Base-by-base conservation (phyloP, 495 filamentous ascomycete genomes). In the Penicillium subrubescens region DNA sequence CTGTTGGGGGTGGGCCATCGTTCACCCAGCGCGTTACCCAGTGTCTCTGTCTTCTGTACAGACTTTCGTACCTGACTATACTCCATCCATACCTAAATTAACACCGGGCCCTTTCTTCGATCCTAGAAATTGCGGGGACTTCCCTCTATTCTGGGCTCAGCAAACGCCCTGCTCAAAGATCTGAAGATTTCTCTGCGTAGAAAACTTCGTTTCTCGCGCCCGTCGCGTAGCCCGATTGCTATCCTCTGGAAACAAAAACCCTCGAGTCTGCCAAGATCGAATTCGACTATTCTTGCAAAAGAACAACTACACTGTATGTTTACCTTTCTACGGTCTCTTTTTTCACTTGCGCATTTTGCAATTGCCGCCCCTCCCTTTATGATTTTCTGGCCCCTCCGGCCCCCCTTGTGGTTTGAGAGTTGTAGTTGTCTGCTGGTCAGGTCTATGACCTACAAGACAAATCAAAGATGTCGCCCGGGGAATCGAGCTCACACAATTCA, bases 401-500 rank as follows among this genome's bases (percentile, higher is more conserved):
- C 63, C 68, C 68, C 66, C 64, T 51, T 51, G 14, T 35, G 61
- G 53, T 55, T 60, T 44, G 35, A 61, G 51, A 7, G 31, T 61
- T 61, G 63, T 57, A 68, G 50, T 67, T 59, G 59, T 34, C 50
- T 31, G 56, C 60, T 63, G 61, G 53, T 23, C 5, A 56, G 66
- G 65, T 68, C 64, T 39, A 61, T 56, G 62, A 58, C 65, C 59
- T 61, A 67, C 61, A 63, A 61, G 29, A 33, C 31, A 57, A 68
- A 62, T 50, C 60, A 64, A 63, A 57, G 34, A 72, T 74, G 71
- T 72, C 64, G 34, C 54, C 59, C 59, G 51, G 57, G 27, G 54
- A 59, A 23, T 70, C 62, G 61, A 64, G 63, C 71, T 74, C 67
- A 72, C 67, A 67, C 56, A 31, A 70, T 59, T 48, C 51, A 43